Evolutionary conservation across 2,329 filamentous ascomycete species (phyloP), one percentile per base, ranked within the genome.

Genomic region (Colletotrichum sublineola): DNA sequence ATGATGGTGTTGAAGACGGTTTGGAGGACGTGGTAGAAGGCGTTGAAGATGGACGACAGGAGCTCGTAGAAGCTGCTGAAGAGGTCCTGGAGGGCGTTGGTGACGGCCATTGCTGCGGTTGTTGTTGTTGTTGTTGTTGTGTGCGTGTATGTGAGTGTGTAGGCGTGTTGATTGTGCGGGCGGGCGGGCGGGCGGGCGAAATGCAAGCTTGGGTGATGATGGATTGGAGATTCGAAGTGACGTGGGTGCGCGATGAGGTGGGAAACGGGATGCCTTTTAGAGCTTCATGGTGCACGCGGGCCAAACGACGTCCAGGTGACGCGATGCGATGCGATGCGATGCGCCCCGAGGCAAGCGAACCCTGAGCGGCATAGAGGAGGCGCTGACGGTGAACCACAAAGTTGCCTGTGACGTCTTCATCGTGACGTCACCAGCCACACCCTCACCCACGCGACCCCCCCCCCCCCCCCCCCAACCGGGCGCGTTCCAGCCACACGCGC

Each of bases 21-120:
- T 56, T 81, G 78, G 18, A 84, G 69, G 44, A 84, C 48, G 67
- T 79, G 61, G 74, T 80, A 80, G 55, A 80, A 62, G n/a, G 82
- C 79, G 44, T 76, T 75, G 38, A 84, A 74, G 61, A 85, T 71
- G 6, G 82, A 83, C 44, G 80, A 76, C 50, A 84, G 71, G 40
- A 85, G 81, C 77, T 84, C 82, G 71, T 81, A 83, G 76, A 84
- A 77, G 76, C 81, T 84, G 75, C 80, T 82, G 77, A 84, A 76
- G 61, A 84, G 77, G 74, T 83, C 80, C 56, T 76, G 75, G 63
- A 84, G 73, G 40, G 82, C 83, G 56, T 77, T 75, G 31, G 78
- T 78, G 76, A 84, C 71, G 55, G 81, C 77, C 81, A 82, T 81
- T 66, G 64, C 80, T 73, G 58, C 24, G 44, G 14, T 38, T 3